Conservation (phyloP, 352 stramenopile species). For the Globisporangium echinulatum region DNA sequence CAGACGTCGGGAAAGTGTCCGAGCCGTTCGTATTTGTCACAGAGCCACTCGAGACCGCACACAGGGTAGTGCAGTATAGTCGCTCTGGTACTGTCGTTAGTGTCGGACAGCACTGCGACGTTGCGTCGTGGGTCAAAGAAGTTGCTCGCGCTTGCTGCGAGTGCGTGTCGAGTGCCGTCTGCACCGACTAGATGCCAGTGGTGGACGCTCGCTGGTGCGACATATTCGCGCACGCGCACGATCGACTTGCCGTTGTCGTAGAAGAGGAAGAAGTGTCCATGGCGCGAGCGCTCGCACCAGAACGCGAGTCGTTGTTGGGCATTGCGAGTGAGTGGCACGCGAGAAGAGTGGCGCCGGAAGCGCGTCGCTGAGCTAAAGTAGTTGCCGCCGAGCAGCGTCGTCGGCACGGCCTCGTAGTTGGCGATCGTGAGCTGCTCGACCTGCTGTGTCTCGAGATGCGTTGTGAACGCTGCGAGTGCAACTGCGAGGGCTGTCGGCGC, state of each 20-base stretch:
- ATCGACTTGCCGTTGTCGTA: slow-evolving; percentile 45
- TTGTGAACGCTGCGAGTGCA: slow-evolving; percentile 1
- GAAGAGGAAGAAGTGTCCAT: slow-evolving; percentile 33
- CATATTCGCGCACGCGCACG: slow-evolving; percentile 17
- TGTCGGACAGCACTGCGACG: slow-evolving; percentile 5
- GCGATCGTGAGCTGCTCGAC: slow-evolving; percentile 26
- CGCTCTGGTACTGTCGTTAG: background rate
- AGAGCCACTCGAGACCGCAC: slow-evolving; percentile 31
- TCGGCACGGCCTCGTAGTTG: slow-evolving; percentile 33
- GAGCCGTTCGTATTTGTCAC: slow-evolving; percentile 30
- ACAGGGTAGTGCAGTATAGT: slow-evolving; percentile 33
- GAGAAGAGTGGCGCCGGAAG: slow-evolving; percentile 23
- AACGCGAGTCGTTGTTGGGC: slow-evolving; percentile 15
- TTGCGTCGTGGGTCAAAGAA: slow-evolving; percentile 26
- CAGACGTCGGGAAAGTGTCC: slow-evolving; percentile 21
- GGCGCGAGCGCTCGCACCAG: slow-evolving; percentile 23
- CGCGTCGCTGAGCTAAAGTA: slow-evolving; percentile 20
- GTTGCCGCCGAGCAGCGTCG: slow-evolving; percentile 10
- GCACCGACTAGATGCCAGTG: slow-evolving; percentile 15
- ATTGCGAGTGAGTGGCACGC: slow-evolving; percentile 14
- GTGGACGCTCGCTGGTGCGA: slow-evolving; percentile 25
- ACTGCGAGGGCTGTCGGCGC: background rate
- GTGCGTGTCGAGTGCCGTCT: too few relatives aligned
- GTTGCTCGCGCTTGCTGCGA: slow-evolving; percentile 11
- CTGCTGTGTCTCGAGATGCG: slow-evolving; percentile 4